These are phyloP conservation scores for Pseudogymnoascus sp. DNA, from an alignment of 2,329 filamentous ascomycete species.

Conservation along the genomic window DNA sequence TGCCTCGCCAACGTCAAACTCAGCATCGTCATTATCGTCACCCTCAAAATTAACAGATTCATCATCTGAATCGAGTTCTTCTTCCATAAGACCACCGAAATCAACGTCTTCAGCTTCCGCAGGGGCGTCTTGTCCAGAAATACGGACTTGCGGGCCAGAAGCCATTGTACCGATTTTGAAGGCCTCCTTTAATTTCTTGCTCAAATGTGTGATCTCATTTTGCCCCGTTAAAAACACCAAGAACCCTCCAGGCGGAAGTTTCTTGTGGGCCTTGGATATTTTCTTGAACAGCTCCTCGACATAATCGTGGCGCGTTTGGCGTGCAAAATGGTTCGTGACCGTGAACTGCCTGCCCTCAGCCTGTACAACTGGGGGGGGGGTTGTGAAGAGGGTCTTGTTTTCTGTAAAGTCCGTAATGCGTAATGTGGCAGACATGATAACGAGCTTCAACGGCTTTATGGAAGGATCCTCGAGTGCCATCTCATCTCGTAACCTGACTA, in stretches of 20 bases:
- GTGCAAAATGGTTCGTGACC: constrained; percentile 82
- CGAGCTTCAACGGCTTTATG: constrained; percentile 73
- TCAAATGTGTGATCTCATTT: constrained; percentile 80
- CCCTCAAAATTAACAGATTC: constrained; percentile 53
- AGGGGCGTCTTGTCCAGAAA: constrained; percentile 68
- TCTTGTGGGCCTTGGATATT: constrained; percentile 76
- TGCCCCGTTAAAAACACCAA: constrained; percentile 92
- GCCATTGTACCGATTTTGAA: constrained; percentile 38
- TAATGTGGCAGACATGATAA: constrained; percentile 97
- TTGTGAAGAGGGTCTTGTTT: constrained; percentile 70
- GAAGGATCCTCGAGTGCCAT: constrained; percentile 63
- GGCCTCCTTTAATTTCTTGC: constrained; percentile 64
- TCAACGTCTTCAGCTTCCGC: constrained; percentile 83
- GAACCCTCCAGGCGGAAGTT: constrained; percentile 83
- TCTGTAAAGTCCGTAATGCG: constrained; percentile 83
- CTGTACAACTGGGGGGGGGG: constrained; percentile 73
- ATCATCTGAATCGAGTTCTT: constrained; percentile 47
- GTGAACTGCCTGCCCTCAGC: constrained; percentile 87
- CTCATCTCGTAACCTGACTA: constrained; percentile 73
- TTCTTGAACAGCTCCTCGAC: constrained; percentile 85
- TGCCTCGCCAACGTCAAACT: constrained; percentile 52
- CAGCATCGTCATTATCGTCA: constrained; percentile 39
- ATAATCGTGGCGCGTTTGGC: constrained; percentile 77
- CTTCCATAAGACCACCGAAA: constrained; percentile 57
- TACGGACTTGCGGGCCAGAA: constrained; percentile 57